phyloP scores from a whole-genome alignment of 768 basidiomycete species.

The Suillus americanus region DNA sequence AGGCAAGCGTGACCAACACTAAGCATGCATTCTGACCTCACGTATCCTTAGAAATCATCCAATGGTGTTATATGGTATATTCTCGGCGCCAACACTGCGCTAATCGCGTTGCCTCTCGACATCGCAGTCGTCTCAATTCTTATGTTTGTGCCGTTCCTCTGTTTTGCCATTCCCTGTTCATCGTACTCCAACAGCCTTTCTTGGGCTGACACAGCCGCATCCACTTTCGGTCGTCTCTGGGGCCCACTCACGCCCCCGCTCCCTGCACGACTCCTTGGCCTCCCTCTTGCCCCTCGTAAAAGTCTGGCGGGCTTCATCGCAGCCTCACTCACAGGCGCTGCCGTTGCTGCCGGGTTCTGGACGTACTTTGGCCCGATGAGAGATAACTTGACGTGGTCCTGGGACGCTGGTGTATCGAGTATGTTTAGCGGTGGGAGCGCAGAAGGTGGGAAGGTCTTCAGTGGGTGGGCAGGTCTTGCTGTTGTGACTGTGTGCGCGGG shows the following conservation, averaged over 20 bases:
- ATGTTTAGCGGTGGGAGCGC: constrained; percentile 17
- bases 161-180: constrained; percentile 1
- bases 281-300: constrained; percentile 81
- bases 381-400: constrained; percentile 51
- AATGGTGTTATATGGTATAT: constrained; percentile 93
- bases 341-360: constrained; percentile 74
- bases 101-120: constrained; percentile 78
- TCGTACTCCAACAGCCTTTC: constrained; percentile 59
- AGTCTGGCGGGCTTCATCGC: constrained; percentile 84
- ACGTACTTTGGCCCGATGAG: constrained; percentile 53
- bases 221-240: constrained; percentile 86
- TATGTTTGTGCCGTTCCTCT: constrained; percentile 56
- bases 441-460: constrained; percentile 14
- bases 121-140: constrained; percentile 88
- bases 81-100: constrained; percentile 76
- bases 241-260: constrained; percentile 67
- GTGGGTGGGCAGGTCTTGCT: constrained; percentile 46
- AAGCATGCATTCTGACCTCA: neutral
- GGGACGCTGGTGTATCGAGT: constrained; percentile 48
- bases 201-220: constrained; percentile 95
- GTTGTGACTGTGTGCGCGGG: constrained; percentile 66
- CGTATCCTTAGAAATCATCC: constrained; percentile 48
- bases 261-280: constrained; percentile 46
- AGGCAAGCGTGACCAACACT: constrained; percentile 38
- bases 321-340: constrained; percentile 69